These are phyloP conservation scores for Pseudoneurospora amorphoporcata DNA, from an alignment of 495 filamentous ascomycete species.

Conservation along the genomic window DNA sequence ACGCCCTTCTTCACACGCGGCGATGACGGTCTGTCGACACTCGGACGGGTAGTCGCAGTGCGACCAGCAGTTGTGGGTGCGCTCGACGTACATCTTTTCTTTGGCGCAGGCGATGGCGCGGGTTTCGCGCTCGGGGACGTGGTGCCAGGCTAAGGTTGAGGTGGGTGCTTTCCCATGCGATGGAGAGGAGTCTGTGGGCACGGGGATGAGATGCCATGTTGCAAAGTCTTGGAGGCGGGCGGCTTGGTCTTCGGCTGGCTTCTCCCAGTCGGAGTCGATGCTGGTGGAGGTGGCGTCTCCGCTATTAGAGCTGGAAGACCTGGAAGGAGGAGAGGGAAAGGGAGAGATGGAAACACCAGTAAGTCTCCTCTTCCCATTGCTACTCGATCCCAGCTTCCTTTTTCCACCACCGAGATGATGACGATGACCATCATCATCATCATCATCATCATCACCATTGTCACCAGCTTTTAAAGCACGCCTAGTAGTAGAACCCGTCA, in stretches of 20 bases:
- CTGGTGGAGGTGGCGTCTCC: neutral
- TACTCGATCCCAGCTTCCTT: neutral
- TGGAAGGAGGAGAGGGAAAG: neutral
- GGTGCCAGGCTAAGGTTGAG: neutral
- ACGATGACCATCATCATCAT: neutral
- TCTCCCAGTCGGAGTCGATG: neutral
- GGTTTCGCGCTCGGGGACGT: neutral
- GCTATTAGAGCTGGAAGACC: neutral
- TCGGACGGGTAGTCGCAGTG: constrained; percentile 38
- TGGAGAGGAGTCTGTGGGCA: neutral
- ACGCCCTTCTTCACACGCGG: constrained; percentile 3
- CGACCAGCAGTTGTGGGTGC: constrained; percentile 25
- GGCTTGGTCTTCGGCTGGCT: neutral
- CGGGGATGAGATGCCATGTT: neutral
- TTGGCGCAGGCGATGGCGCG: constrained; percentile 5
- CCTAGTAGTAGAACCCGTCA: neutral
- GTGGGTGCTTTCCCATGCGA: neutral
- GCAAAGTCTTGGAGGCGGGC: neutral
- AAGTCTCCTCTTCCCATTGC: neutral
- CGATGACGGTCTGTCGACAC: constrained; percentile 20
- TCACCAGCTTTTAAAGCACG: neutral
- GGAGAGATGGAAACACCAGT: neutral
- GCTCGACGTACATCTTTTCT: constrained; percentile 16
- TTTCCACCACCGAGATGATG: neutral
- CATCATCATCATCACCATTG: neutral